phyloP scores from a whole-genome alignment of 2,329 filamentous ascomycete species.

The Sporothrix brunneoviolacea region DNA sequence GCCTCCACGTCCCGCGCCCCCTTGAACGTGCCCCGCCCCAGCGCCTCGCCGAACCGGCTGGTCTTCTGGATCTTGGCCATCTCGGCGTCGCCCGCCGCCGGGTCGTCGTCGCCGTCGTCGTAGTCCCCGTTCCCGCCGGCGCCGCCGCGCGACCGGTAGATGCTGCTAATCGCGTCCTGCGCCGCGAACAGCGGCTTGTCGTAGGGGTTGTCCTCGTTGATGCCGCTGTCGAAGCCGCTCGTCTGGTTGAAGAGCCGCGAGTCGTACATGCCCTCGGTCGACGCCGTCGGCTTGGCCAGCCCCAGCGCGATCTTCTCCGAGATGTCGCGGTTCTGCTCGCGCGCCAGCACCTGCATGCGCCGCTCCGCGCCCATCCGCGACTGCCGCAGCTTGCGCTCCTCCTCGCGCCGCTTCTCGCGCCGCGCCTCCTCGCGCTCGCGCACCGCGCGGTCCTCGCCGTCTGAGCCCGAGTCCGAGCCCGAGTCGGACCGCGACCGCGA shows the following conservation, averaged over 20 bases:
- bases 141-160: slow-evolving; percentile 76
- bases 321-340: slow-evolving; percentile 94
- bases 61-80: slow-evolving; percentile 84
- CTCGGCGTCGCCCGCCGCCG: slow-evolving; percentile 69
- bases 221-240: slow-evolving; percentile 81
- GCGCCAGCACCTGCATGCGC: slow-evolving; percentile 83
- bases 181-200: slow-evolving; percentile 96
- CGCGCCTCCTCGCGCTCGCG: slow-evolving; percentile 72
- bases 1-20: slow-evolving; percentile 77
- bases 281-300: slow-evolving; percentile 87
- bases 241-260: slow-evolving; percentile 91
- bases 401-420: slow-evolving; percentile 70
- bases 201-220: slow-evolving; percentile 97
- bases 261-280: slow-evolving; percentile 93
- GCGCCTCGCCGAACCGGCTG: slow-evolving; percentile 74
- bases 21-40: slow-evolving; percentile 88
- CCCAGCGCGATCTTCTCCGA: slow-evolving; percentile 94
- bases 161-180: slow-evolving; percentile 88
- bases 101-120: slow-evolving; percentile 70
- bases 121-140: slow-evolving; percentile 72
- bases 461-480: slow-evolving; percentile 5
- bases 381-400: slow-evolving; percentile 84
- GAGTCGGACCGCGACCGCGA: slow-evolving; percentile 29
- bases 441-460: slow-evolving; percentile 60
- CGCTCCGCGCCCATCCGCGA: slow-evolving; percentile 94